Percentiles rank a stretch among this genome's conserved stretches.
Evolutionary conservation across 106 monocot genomes (phyloP).

Genomic region (Platanthera guangdongensis): DNA sequence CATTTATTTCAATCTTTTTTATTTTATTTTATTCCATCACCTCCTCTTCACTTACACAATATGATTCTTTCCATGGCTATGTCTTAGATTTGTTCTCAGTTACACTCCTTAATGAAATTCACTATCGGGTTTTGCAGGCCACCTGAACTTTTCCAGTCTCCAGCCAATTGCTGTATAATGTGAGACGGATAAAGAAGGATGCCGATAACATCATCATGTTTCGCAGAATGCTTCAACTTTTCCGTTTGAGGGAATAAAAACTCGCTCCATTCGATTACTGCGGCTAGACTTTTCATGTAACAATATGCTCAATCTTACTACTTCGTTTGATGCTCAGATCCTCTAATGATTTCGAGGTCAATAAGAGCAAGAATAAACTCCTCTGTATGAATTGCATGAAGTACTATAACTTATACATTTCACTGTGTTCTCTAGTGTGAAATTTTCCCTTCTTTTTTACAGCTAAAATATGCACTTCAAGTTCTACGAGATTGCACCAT

Average conservation of each 20-base stretch:
- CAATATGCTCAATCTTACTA: neutral
- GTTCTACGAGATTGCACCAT: too few species aligned
- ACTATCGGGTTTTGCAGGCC: neutral
- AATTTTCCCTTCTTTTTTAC: too few species aligned
- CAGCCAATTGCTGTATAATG: slow-evolving; percentile 10
- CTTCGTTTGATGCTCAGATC: neutral
- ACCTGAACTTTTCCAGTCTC: slow-evolving; percentile 2
- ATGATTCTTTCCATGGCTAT: too few species aligned
- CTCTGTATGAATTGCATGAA: neutral
- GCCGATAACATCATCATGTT: neutral
- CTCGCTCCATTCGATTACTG: neutral
- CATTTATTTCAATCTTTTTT: too few species aligned
- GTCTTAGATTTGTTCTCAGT: too few species aligned
- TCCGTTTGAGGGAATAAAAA: neutral
- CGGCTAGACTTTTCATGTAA: neutral
- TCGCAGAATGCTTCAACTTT: neutral
- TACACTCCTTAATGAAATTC: too few species aligned
- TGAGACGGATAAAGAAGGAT: neutral
- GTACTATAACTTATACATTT: neutral
- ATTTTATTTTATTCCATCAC: too few species aligned
- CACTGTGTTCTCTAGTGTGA: too few species aligned
- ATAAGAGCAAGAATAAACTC: neutral
- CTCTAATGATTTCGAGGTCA: neutral
- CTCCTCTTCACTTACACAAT: too few species aligned
- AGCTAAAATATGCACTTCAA: too few species aligned